Percentiles rank a stretch among this genome's conserved stretches.
Evolutionary conservation across 2,329 filamentous ascomycete genomes (phyloP).

Genomic region (Aureobasidium sp.): DNA sequence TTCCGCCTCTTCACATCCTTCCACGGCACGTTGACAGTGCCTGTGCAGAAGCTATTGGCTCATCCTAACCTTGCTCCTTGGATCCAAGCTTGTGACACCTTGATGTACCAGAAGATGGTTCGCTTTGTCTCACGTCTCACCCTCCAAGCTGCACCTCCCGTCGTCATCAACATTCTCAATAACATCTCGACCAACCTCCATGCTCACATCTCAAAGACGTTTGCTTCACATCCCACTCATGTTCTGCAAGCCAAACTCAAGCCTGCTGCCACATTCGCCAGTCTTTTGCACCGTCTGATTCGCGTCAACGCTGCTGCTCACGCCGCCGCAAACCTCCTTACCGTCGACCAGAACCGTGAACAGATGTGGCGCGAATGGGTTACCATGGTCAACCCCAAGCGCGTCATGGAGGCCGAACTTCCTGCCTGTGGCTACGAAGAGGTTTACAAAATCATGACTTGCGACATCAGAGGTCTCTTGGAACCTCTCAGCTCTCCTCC

Average conservation of each 20-base stretch:
- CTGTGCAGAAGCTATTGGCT: slow-evolving; percentile 91
- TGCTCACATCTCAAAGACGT: slow-evolving; percentile 83
- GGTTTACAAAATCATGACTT: slow-evolving; percentile 60
- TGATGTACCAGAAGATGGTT: slow-evolving; percentile 98
- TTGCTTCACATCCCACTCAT: slow-evolving; percentile 85
- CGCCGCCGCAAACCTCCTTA: slow-evolving; percentile 92
- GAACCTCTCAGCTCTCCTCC: slow-evolving; percentile 65
- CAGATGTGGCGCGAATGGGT: slow-evolving; percentile 98
- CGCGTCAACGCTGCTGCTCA: slow-evolving; percentile 95
- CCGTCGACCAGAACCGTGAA: slow-evolving; percentile 87
- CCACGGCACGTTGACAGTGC: slow-evolving; percentile 95
- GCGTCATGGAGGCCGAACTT: slow-evolving; percentile 62
- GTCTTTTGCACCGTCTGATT: slow-evolving; percentile 85
- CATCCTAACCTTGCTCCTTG: slow-evolving; percentile 85
- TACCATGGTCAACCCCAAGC: slow-evolving; percentile 62
- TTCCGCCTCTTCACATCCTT: slow-evolving; percentile 98
- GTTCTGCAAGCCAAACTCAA: slow-evolving; percentile 89
- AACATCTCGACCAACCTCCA: slow-evolving; percentile 88
- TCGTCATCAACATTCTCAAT: slow-evolving; percentile 86
- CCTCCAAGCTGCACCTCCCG: slow-evolving; percentile 89
- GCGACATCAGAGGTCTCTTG: slow-evolving; percentile 75
- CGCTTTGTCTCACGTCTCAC: slow-evolving; percentile 90
- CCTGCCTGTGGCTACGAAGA: slow-evolving; percentile 61
- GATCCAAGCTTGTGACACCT: slow-evolving; percentile 96
- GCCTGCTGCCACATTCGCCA: slow-evolving; percentile 89